A percentile compares a stretch with the other conserved stretches of the same genome.
Conservation (phyloP, 2,329 filamentous ascomycete species). For the Sclerotinia subarctica region DNA sequence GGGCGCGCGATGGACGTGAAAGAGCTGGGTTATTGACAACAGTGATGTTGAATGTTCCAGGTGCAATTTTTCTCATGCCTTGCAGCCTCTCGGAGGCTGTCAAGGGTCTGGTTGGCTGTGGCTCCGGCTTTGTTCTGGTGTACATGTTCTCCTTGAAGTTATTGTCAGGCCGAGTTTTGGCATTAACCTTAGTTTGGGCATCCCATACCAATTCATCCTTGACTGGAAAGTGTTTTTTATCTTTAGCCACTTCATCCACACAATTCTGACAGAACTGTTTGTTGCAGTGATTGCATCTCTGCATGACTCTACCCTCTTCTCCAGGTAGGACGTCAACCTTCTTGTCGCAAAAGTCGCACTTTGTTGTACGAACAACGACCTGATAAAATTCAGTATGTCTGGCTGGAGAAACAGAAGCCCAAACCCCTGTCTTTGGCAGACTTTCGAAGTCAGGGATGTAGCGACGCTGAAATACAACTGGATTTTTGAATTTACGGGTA, state of each 20-base stretch:
- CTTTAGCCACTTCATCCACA: background rate
- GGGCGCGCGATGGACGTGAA: background rate
- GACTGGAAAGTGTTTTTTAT: background rate
- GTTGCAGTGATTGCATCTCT: constrained; percentile 4
- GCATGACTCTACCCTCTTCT: background rate
- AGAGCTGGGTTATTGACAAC: background rate
- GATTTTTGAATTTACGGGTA: background rate
- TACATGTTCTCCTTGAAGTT: constrained; percentile 1
- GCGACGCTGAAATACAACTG: background rate
- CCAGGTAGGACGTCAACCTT: background rate
- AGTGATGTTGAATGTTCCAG: background rate
- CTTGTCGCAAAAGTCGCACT: constrained; percentile 11
- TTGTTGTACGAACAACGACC: constrained; percentile 8
- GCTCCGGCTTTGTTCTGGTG: background rate
- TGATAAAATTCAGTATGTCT: background rate
- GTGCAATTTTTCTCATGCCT: background rate
- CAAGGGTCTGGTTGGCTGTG: background rate
- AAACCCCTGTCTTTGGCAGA: constrained; percentile 4
- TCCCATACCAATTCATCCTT: constrained; percentile 5
- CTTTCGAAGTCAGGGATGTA: background rate
- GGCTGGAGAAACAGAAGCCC: constrained; percentile 1
- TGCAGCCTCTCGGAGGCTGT: background rate
- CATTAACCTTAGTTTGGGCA: constrained; percentile 1
- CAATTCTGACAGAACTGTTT: constrained; percentile 2
- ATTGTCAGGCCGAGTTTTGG: background rate